Evolutionary conservation across 2,329 filamentous ascomycete genomes (phyloP).

Genomic region (Pestalotiopsis sp.): DNA sequence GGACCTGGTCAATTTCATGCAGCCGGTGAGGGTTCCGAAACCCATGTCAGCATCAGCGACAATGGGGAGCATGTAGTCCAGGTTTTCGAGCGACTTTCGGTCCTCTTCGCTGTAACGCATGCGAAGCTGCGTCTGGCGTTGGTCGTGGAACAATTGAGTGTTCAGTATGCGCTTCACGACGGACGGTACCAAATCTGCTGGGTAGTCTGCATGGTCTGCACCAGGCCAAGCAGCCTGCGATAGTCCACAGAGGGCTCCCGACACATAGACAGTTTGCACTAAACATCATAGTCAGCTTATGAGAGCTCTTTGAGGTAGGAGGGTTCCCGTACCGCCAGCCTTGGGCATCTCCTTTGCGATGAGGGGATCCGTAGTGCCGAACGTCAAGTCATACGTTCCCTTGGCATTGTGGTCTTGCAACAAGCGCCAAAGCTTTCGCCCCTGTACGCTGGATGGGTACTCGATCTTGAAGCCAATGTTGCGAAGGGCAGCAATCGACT

Average conservation of each 20-base stretch:
- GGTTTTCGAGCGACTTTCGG: conserved; percentile 34
- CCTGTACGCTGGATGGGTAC: conserved; percentile 16
- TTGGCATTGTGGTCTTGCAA: conserved; percentile 16
- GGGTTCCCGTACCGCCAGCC: background rate
- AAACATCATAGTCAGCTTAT: background rate
- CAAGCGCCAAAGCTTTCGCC: conserved; percentile 14
- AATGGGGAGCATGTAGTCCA: conserved; percentile 41
- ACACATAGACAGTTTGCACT: conserved; percentile 17
- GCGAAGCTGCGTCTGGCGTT: conserved; percentile 11
- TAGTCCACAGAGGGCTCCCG: conserved; percentile 14
- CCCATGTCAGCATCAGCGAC: conserved; percentile 45
- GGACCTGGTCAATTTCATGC: conserved; percentile 39
- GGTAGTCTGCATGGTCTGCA: conserved; percentile 17
- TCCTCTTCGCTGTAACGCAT: conserved; percentile 21
- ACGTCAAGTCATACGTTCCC: conserved; percentile 16
- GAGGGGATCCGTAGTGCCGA: conserved; percentile 15
- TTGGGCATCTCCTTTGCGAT: conserved; percentile 17
- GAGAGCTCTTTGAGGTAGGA: too few relatives aligned
- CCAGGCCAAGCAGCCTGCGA: conserved; percentile 15
- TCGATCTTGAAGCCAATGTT: conserved; percentile 15
- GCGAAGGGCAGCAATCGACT: conserved; percentile 16
- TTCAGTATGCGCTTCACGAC: conserved; percentile 17
- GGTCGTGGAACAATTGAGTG: conserved; percentile 17
- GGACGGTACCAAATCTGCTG: conserved; percentile 14
- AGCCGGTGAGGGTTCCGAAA: conserved; percentile 39